Evolutionary conservation across 2,329 filamentous ascomycete genomes (phyloP).

Genomic region (Talaromyces funiculosus): DNA sequence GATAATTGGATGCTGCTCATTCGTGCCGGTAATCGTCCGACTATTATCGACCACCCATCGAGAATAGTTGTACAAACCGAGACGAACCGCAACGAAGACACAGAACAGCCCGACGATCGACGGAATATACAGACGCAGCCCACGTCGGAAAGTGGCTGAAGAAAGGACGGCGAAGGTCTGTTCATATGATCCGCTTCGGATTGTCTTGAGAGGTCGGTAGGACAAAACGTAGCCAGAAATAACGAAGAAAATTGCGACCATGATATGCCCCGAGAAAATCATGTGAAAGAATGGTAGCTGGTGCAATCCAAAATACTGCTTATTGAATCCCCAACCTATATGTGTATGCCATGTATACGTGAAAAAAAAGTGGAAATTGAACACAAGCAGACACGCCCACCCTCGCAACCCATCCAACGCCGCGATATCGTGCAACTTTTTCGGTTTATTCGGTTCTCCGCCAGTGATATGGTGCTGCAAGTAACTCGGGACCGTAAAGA

Average conservation of each 20-base stretch:
- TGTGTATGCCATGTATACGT: constrained; percentile 40
- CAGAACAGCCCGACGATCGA: constrained; percentile 36
- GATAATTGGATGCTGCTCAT: constrained; percentile 41
- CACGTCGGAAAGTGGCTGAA: constrained; percentile 41
- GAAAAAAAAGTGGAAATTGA: constrained; percentile 44
- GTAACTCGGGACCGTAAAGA: constrained; percentile 34
- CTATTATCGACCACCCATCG: constrained; percentile 31
- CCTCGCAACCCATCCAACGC: constrained; percentile 40
- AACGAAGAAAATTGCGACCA: constrained; percentile 46
- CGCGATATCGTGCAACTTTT: constrained; percentile 34
- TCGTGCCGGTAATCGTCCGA: constrained; percentile 34
- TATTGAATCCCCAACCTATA: constrained; percentile 37
- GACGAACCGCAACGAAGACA: constrained; percentile 37
- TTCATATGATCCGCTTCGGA: constrained; percentile 34
- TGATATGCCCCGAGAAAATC: constrained; percentile 42
- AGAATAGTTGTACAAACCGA: constrained; percentile 39
- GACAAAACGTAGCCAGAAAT: constrained; percentile 46
- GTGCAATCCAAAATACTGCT: constrained; percentile 35
- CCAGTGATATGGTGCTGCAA: constrained; percentile 28
- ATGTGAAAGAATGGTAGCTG: constrained; percentile 40
- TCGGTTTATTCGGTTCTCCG: constrained; percentile 22
- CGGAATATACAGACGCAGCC: constrained; percentile 40
- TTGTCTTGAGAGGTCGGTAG: constrained; percentile 37
- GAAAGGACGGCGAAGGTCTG: constrained; percentile 36
- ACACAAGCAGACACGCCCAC: constrained; percentile 41